These are phyloP conservation scores for Oxytropis ochrocephala DNA, from an alignment of 306 rosid genomes.

Conservation along the genomic window DNA sequence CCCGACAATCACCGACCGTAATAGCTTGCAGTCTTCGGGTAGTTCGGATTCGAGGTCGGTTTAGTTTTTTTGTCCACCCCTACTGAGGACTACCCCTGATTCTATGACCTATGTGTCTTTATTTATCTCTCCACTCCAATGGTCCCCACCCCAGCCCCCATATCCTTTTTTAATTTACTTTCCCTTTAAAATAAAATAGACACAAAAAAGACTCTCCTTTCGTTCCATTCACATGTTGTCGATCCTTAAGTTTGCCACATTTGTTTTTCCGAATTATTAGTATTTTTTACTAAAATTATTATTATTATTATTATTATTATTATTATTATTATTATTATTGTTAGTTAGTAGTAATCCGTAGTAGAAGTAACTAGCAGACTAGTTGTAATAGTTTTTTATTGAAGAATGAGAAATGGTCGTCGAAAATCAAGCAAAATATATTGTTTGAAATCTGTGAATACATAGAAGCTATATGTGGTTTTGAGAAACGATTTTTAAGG, in stretches of 20 bases:
- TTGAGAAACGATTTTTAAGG: background rate
- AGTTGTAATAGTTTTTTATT: no score
- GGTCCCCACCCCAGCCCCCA: no score
- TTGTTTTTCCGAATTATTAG: slow-evolving; percentile 30
- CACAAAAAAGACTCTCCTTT: slow-evolving; percentile 15
- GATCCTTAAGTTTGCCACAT: slow-evolving; percentile 36
- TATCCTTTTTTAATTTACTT: no score
- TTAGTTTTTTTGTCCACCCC: no score
- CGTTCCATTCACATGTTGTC: slow-evolving; percentile 31
- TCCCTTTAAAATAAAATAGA: no score
- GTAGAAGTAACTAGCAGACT: background rate
- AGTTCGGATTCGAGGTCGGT: no score
- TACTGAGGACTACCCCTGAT: no score
- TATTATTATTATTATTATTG: background rate
- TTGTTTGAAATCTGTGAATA: slow-evolving; percentile 29
- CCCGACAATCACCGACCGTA: no score
- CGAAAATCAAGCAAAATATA: slow-evolving; percentile 39
- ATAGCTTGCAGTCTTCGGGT: no score
- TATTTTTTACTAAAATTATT: background rate
- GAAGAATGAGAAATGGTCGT: slow-evolving; percentile 26
- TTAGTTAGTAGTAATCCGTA: no score
- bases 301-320: background rate
- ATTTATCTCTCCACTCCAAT: no score
- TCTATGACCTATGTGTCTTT: no score
- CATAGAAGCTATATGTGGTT: slow-evolving; percentile 16